A percentile compares a stretch with the other conserved stretches of the same genome.
phyloP scores from a whole-genome alignment of 129 eudicot species.

The Arctium lappa region DNA sequence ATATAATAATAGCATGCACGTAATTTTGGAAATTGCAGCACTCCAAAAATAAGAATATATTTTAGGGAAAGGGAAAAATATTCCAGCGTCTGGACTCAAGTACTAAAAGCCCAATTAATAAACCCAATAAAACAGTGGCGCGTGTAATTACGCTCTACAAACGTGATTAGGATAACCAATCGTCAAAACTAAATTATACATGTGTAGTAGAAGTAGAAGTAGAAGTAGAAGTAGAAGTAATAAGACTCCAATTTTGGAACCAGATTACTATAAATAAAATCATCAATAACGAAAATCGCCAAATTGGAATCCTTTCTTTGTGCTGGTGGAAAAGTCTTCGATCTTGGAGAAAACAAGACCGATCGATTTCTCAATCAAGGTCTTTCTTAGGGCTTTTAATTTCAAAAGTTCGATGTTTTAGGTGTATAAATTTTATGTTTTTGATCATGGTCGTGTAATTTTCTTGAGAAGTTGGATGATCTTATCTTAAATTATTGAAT shows the following conservation, averaged over 20 bases:
- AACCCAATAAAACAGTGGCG: neutral
- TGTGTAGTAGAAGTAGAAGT: neutral
- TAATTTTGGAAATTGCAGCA: neutral
- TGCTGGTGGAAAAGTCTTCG: neutral
- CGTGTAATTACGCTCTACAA: neutral
- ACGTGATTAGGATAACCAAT: neutral
- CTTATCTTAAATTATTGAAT: neutral
- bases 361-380: conserved; percentile 13
- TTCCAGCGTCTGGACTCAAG: conserved; percentile 3
- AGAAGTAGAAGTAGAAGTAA: neutral
- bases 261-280: conserved; percentile 11
- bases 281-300: conserved; percentile 1
- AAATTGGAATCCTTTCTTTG: conserved; percentile 1
- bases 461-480: neutral
- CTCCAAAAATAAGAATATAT: conserved; percentile 10
- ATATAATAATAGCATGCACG: neutral
- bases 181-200: neutral
- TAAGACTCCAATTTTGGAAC: conserved; percentile 14
- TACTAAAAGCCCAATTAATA: conserved; percentile 4
- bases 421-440: neutral
- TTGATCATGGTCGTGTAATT: neutral
- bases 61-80: neutral
- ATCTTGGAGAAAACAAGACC: neutral
- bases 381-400: neutral
- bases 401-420: neutral